Evolutionary conservation across 2,329 filamentous ascomycete genomes (phyloP).

Genomic region (Cytospora chrysosperma): DNA sequence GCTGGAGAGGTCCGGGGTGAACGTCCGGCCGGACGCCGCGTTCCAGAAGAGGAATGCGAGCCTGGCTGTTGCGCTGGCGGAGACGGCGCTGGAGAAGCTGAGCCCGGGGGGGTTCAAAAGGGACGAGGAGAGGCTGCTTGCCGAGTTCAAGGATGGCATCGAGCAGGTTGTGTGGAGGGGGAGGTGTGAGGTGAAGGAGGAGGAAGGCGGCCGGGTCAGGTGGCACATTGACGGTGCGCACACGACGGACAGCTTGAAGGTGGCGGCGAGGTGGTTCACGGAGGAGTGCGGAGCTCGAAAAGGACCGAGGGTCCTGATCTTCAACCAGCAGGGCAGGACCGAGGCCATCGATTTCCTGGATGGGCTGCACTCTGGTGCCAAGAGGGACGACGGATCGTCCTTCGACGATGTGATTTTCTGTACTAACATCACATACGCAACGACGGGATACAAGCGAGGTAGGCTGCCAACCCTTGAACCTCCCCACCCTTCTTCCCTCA

Average conservation of each 20-base stretch:
- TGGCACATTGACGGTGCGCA: slow-evolving; percentile 96
- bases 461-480: no score
- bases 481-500: background rate
- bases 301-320: slow-evolving; percentile 64
- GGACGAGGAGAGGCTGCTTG: slow-evolving; percentile 45
- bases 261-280: slow-evolving; percentile 81
- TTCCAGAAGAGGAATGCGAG: slow-evolving; percentile 60
- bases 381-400: slow-evolving; percentile 32
- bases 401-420: slow-evolving; percentile 63
- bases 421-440: slow-evolving; percentile 43
- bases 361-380: slow-evolving; percentile 41
- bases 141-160: slow-evolving; percentile 69
- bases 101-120: slow-evolving; percentile 33
- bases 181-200: slow-evolving; percentile 65
- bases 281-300: slow-evolving; percentile 35
- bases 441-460: slow-evolving; percentile 50
- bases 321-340: slow-evolving; percentile 75
- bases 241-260: slow-evolving; percentile 82
- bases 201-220: slow-evolving; percentile 54
- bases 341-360: slow-evolving; percentile 55
- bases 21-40: slow-evolving; percentile 49
- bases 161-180: slow-evolving; percentile 76
- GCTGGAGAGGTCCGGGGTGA: slow-evolving; percentile 33
- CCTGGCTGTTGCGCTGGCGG: slow-evolving; percentile 50
- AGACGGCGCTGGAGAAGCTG: slow-evolving; percentile 47